Conservation (phyloP, 345 rosid genomes). For the Chamaenerion angustifolium region DNA sequence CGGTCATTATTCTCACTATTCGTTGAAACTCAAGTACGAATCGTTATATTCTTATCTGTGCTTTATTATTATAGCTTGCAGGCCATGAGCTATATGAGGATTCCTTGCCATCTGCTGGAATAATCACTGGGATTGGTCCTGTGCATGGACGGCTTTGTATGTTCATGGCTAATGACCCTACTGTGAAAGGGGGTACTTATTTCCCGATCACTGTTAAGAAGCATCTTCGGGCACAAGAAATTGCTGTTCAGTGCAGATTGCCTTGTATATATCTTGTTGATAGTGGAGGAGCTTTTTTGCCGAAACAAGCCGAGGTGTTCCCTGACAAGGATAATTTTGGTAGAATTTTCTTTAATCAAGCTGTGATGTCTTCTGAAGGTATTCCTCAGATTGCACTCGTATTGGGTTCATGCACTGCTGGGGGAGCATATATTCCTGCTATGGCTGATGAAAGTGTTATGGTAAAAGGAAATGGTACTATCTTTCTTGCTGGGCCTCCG, state of each 20-base stretch:
- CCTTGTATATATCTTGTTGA: constrained; percentile 93
- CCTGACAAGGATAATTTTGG: constrained; percentile 96
- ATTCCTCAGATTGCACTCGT: constrained; percentile 93
- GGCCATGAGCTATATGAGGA: constrained; percentile 83
- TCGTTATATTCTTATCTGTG: not conserved
- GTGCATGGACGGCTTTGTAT: constrained; percentile 87
- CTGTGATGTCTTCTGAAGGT: constrained; percentile 80
- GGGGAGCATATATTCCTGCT: constrained; percentile 97
- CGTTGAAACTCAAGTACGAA: not conserved
- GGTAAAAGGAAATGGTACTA: constrained; percentile 96
- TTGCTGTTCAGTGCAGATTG: constrained; percentile 71
- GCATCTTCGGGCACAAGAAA: constrained; percentile 95
- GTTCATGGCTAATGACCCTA: constrained; percentile 94
- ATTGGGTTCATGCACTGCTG: constrained; percentile 90
- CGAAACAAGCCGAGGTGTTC: constrained; percentile 91
- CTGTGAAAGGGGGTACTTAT: constrained; percentile 94
- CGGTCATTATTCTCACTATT: too few species aligned
- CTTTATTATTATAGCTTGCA: constrained; percentile 69
- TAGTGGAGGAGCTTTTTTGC: constrained; percentile 93
- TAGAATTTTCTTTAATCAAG: constrained; percentile 85
- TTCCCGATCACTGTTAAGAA: constrained; percentile 91
- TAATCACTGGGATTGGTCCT: constrained; percentile 82
- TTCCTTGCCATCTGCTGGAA: constrained; percentile 74
- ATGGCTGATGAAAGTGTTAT: constrained; percentile 99
- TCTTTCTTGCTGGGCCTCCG: constrained; percentile 94